A percentile compares a stretch with the other conserved stretches of the same genome.
phyloP scores from a whole-genome alignment of 805 yeast genomes.

The Yamadazyma endophytica region DNA sequence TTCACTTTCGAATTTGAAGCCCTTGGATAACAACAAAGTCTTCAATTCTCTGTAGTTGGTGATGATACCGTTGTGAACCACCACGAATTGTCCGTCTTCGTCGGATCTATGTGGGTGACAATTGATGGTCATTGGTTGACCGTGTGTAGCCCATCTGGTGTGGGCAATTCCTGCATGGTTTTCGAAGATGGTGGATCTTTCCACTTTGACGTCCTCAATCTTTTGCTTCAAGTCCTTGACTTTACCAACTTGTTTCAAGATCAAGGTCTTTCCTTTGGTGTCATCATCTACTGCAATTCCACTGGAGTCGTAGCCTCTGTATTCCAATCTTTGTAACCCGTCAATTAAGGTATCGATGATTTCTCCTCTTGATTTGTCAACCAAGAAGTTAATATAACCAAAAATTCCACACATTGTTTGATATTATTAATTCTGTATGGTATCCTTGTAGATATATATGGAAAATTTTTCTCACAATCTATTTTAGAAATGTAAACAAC shows the following conservation, averaged over 20 bases:
- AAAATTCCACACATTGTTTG: constrained; percentile 73
- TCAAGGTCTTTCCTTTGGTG: constrained; percentile 60
- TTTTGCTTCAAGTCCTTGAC: constrained; percentile 74
- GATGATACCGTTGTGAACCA: constrained; percentile 97
- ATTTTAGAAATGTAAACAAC: constrained; percentile 8
- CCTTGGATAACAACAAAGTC: constrained; percentile 74
- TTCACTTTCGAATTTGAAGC: constrained; percentile 80
- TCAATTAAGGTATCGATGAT: constrained; percentile 85
- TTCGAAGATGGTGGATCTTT: constrained; percentile 62
- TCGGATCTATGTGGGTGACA: constrained; percentile 98
- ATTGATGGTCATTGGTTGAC: constrained; percentile 78
- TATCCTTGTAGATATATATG: constrained; percentile 5
- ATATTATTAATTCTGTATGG: neutral
- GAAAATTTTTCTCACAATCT: constrained; percentile 4
- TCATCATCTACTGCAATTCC: constrained; percentile 96
- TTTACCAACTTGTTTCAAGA: constrained; percentile 87
- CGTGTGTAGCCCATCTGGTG: constrained; percentile 99
- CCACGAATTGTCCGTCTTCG: constrained; percentile 72
- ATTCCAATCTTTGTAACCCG: constrained; percentile 82
- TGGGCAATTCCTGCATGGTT: constrained; percentile 97
- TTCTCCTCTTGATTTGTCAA: constrained; percentile 88
- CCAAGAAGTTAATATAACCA: constrained; percentile 95
- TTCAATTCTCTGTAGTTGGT: constrained; percentile 92
- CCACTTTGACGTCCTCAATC: constrained; percentile 48
- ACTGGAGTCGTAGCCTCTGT: constrained; percentile 97